Percentiles rank a stretch among this genome's conserved stretches.
Evolutionary conservation across 208 protist species (phyloP).

Genomic region (Entamoeba histolytica): DNA sequence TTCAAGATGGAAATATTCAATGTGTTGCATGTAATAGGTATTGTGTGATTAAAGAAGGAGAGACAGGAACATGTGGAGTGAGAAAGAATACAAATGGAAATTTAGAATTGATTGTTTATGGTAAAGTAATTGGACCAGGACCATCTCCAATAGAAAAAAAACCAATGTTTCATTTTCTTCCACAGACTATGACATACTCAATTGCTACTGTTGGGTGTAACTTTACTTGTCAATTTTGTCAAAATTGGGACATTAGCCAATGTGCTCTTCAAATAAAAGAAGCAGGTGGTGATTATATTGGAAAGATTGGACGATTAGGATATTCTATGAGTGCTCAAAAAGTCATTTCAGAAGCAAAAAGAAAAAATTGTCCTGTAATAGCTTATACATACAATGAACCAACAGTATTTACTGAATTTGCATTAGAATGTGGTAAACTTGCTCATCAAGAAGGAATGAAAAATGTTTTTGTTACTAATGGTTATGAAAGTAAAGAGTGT

Average conservation of each 20-base stretch:
- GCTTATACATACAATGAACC: slow-evolving; percentile 45
- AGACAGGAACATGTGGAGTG: slow-evolving; percentile 19
- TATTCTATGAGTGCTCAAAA: neutral
- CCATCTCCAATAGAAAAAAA: slow-evolving; percentile 34
- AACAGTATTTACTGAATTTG: slow-evolving; percentile 37
- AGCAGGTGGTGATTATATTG: neutral
- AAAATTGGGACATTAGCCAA: slow-evolving; percentile 15
- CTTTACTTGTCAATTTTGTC: slow-evolving; percentile 24
- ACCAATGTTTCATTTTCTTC: slow-evolving; percentile 27
- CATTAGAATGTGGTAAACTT: slow-evolving; percentile 2
- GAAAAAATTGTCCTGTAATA: slow-evolving; percentile 5
- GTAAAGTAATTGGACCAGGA: neutral
- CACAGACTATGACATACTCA: slow-evolving; percentile 1
- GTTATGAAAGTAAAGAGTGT: slow-evolving; percentile 22
- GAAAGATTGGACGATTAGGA: neutral
- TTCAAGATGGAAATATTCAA: neutral
- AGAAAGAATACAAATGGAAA: slow-evolving; percentile 15
- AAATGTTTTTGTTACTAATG: slow-evolving; percentile 38
- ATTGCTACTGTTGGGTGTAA: slow-evolving; percentile 31
- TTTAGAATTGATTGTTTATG: slow-evolving; percentile 16
- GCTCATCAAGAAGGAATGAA: slow-evolving; percentile 26
- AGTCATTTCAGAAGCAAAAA: neutral
- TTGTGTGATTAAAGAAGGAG: slow-evolving; percentile 8
- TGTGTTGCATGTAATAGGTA: slow-evolving; percentile 7
- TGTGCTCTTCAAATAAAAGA: neutral